Percentiles rank a stretch among this genome's conserved stretches.
Conservation (phyloP, 805 yeast genomes). For the Ogataea thermomethanolica region DNA sequence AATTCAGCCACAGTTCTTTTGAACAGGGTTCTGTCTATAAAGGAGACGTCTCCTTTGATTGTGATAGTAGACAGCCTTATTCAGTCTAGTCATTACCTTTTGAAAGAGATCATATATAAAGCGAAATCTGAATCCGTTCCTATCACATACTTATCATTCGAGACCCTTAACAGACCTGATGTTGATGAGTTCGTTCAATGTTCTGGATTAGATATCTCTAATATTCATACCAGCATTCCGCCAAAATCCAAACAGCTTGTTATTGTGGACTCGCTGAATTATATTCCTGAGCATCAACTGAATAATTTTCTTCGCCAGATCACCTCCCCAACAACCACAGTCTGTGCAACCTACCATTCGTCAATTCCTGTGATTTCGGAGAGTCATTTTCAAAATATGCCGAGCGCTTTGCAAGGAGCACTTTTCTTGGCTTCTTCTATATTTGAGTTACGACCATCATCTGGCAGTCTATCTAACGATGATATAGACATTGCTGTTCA, state of each 20-base stretch:
- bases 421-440: slow-evolving; percentile 73
- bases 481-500: slow-evolving; percentile 39
- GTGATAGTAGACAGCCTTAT: slow-evolving; percentile 64
- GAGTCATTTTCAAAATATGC: slow-evolving; percentile 13
- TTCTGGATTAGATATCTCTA: slow-evolving; percentile 13
- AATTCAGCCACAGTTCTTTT: slow-evolving; percentile 51
- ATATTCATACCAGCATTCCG: slow-evolving; percentile 12
- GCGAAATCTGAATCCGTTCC: slow-evolving; percentile 25
- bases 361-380: slow-evolving; percentile 30
- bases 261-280: slow-evolving; percentile 68
- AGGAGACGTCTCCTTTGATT: slow-evolving; percentile 72
- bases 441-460: slow-evolving; percentile 53
- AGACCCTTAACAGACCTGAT: slow-evolving; percentile 52
- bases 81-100: slow-evolving; percentile 59
- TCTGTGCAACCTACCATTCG: slow-evolving; percentile 48
- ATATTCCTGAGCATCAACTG: slow-evolving; percentile 43
- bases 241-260: slow-evolving; percentile 34
- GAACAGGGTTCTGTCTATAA: slow-evolving; percentile 61
- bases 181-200: slow-evolving; percentile 50
- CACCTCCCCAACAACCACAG: slow-evolving; percentile 41
- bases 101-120: slow-evolving; percentile 55
- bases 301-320: slow-evolving; percentile 32
- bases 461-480: slow-evolving; percentile 36
- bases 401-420: slow-evolving; percentile 32
- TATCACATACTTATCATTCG: slow-evolving; percentile 62